Base-by-base conservation (phyloP, 768 basidiomycete genomes). In the Chiua virens region DNA sequence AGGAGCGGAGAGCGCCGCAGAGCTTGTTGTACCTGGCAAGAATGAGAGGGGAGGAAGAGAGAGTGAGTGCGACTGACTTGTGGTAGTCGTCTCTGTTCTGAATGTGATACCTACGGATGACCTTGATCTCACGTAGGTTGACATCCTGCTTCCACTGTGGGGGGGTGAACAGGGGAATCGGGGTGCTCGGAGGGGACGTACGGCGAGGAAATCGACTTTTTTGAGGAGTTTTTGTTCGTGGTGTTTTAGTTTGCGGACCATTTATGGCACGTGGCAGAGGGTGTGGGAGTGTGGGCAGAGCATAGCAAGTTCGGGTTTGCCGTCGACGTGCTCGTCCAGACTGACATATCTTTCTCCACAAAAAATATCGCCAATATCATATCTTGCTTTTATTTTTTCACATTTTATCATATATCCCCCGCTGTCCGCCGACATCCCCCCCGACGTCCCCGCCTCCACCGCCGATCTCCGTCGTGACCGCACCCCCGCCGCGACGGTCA, bases 191-290 rank as follows among this genome's bases (percentile, higher is more conserved):
- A 72, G 80, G 49, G 15, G 15, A 74, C 83, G 51, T 65, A 92
- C 94, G 65, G 89, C 91, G 53, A 98, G 79, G 70, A 99, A 97
- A 72, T 98, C 97, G 61, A 98, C 95, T 73, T 97, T 94, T 69
- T 91, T 94, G 68, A 95, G 81, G 30, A 97, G 80, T 64, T 88
- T 95, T 69, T 94, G 86, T 71, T 99, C 96, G 73, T 99, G 97
- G 68, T 91, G 82, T 75, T 96, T 98, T 70, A 98, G 81, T 73
- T 96, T 87, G 57, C 95, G 80, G 77, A 97, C 93, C 87, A 89
- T 89, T 18, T 18, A 46, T 45, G 45, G 60, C 67, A 69, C 67
- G 67, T 69, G 67, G 68, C 57, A 47, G 44, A 49, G 48, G 60
- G 69, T 61, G 67, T 64, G 62, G 59, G 62, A 63, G 57, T 37